Percentiles rank a stretch among this genome's conserved stretches.
Evolutionary conservation across 495 filamentous ascomycete genomes (phyloP).

Genomic region (Annulohypoxylon nitens): DNA sequence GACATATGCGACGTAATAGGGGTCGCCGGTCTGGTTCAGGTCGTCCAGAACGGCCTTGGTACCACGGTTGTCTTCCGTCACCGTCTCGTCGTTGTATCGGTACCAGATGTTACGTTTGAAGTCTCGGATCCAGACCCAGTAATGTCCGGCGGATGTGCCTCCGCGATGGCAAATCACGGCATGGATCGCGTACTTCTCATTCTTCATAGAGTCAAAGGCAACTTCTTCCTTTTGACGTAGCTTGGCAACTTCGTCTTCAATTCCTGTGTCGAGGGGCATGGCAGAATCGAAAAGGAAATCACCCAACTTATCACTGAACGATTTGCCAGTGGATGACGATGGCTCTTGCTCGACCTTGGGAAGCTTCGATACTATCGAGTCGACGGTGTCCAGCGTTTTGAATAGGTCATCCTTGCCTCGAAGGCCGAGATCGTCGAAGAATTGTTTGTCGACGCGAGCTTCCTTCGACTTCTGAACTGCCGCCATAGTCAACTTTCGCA

Average conservation of each 20-base stretch:
- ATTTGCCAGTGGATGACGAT: not conserved
- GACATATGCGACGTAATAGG: slow-evolving; percentile 92
- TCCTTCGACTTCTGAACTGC: slow-evolving; percentile 12
- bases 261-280: slow-evolving; percentile 25
- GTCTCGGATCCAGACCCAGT: slow-evolving; percentile 97
- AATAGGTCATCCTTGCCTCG: not conserved
- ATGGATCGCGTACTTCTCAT: slow-evolving; percentile 84
- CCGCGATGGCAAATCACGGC: slow-evolving; percentile 93
- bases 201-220: slow-evolving; percentile 60
- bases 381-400: not conserved
- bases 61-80: slow-evolving; percentile 70
- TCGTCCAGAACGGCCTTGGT: slow-evolving; percentile 73
- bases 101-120: slow-evolving; percentile 85
- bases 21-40: slow-evolving; percentile 73
- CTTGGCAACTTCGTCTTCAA: slow-evolving; percentile 19
- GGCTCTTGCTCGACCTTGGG: too few relatives aligned
- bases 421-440: slow-evolving; percentile 14
- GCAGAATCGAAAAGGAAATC: slow-evolving; percentile 31
- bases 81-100: slow-evolving; percentile 91
- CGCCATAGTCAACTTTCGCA: slow-evolving; percentile 4
- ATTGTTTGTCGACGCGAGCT: not conserved
- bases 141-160: slow-evolving; percentile 77
- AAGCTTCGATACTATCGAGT: slow-evolving; percentile 7
- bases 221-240: slow-evolving; percentile 53
- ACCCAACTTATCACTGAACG: slow-evolving; percentile 32